Percentiles rank a stretch among this genome's conserved stretches.
Conservation (phyloP, 2,329 filamentous ascomycete species). For the Aureobasidium leucospermi region DNA sequence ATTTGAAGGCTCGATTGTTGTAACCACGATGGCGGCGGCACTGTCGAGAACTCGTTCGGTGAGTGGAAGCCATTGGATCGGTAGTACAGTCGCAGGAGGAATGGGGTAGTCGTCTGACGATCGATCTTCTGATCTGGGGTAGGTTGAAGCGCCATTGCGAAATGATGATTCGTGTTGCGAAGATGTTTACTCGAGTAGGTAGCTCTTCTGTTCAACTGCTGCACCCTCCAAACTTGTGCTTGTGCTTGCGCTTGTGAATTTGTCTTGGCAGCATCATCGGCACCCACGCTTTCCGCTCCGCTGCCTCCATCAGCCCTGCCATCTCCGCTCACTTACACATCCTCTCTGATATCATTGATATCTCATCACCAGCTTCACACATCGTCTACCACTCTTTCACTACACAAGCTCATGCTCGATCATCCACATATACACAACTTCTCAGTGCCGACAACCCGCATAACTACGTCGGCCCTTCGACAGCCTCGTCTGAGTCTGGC, state of each 20-base stretch:
- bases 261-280: constrained; percentile 4
- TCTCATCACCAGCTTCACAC: too few relatives aligned
- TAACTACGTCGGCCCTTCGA: background rate
- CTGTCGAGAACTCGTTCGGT: constrained; percentile 58
- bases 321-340: background rate
- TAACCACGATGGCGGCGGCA: constrained; percentile 47
- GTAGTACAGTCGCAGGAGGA: constrained; percentile 81
- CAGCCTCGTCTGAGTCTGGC: background rate
- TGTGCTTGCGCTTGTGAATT: background rate
- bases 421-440: background rate
- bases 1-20: constrained; percentile 53
- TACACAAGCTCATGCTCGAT: background rate
- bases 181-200: background rate
- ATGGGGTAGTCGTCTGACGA: constrained; percentile 67
- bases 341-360: background rate
- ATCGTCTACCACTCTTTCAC: too few relatives aligned
- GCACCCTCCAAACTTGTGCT: background rate
- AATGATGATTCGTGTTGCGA: background rate
- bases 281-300: background rate
- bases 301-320: background rate
- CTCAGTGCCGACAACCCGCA: background rate
- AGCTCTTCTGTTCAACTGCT: background rate
- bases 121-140: constrained; percentile 45
- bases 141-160: constrained; percentile 29
- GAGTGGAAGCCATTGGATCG: constrained; percentile 67